Percentiles rank a stretch among this genome's conserved stretches.
Evolutionary conservation across 192 early-diverging fungal species (phyloP).

Genomic region (Coemansia sp.): DNA sequence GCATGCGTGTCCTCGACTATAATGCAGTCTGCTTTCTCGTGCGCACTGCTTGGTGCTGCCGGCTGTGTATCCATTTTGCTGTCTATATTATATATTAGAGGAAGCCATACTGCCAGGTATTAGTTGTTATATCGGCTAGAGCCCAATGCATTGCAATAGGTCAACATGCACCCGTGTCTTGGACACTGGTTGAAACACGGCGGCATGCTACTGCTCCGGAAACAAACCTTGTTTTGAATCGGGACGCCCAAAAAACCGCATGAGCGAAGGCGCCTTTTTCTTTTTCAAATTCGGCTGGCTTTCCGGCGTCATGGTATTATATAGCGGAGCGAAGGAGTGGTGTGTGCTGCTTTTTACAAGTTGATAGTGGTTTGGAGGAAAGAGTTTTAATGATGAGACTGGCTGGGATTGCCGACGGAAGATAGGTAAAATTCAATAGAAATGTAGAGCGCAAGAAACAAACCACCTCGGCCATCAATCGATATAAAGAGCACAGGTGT

Average conservation of each 20-base stretch:
- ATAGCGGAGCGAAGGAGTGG: no score
- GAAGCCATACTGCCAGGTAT: no score
- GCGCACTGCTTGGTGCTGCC: not conserved
- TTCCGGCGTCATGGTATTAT: not conserved
- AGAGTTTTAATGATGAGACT: no score
- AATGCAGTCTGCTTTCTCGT: not conserved
- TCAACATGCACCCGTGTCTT: not conserved
- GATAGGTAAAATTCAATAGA: no score
- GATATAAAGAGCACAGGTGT: no score
- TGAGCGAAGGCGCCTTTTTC: slow-evolving; percentile 29
- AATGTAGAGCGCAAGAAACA: no score
- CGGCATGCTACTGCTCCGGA: no score
- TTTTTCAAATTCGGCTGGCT: slow-evolving; percentile 2
- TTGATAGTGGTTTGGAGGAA: slow-evolving; percentile 1
- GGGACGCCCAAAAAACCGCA: slow-evolving; percentile 27
- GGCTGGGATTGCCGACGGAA: no score
- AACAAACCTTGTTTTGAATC: slow-evolving; percentile 12
- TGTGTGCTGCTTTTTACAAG: not conserved
- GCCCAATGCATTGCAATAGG: no score
- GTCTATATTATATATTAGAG: no score
- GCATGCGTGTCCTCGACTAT: not conserved
- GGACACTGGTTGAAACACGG: not conserved
- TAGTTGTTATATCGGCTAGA: no score
- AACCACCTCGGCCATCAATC: no score
- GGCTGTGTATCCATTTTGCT: not conserved